Conservation (phyloP, 2,329 filamentous ascomycete genomes). For the Epichloe glyceriae region DNA sequence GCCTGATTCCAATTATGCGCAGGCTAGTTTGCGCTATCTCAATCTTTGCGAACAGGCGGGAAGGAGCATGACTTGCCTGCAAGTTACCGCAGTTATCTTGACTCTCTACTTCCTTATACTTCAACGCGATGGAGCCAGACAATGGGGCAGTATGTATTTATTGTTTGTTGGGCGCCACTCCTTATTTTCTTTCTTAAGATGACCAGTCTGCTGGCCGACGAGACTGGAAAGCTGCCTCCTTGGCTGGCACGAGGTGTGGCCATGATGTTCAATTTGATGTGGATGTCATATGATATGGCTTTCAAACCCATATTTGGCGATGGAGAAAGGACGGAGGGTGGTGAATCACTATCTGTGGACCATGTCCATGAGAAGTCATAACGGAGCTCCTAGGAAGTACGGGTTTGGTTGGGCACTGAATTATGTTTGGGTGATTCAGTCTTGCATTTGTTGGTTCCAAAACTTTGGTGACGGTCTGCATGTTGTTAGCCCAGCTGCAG, state of each 20-base stretch:
- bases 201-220: slow-evolving; percentile 41
- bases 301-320: slow-evolving; percentile 63
- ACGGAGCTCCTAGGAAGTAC: too few relatives aligned
- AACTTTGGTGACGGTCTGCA: too few relatives aligned
- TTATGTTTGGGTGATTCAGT: too few relatives aligned
- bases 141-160: slow-evolving; percentile 51
- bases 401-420: too few relatives aligned
- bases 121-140: slow-evolving; percentile 54
- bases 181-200: slow-evolving; percentile 37
- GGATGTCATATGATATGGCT: slow-evolving; percentile 32
- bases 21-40: slow-evolving; percentile 74
- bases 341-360: background rate
- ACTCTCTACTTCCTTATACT: slow-evolving; percentile 54
- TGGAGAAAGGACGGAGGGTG: slow-evolving; percentile 53
- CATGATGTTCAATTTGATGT: slow-evolving; percentile 36
- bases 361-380: too few relatives aligned
- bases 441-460: too few relatives aligned
- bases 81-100: slow-evolving; percentile 65
- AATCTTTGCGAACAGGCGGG: slow-evolving; percentile 69
- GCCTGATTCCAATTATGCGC: slow-evolving; percentile 58
- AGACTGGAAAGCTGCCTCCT: slow-evolving; percentile 51
- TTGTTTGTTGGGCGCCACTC: slow-evolving; percentile 41
- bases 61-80: slow-evolving; percentile 65
- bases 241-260: slow-evolving; percentile 49
- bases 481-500: too few relatives aligned